Evolutionary conservation across 2,329 filamentous ascomycete genomes (phyloP).

Genomic region (Podosphaera xanthii): DNA sequence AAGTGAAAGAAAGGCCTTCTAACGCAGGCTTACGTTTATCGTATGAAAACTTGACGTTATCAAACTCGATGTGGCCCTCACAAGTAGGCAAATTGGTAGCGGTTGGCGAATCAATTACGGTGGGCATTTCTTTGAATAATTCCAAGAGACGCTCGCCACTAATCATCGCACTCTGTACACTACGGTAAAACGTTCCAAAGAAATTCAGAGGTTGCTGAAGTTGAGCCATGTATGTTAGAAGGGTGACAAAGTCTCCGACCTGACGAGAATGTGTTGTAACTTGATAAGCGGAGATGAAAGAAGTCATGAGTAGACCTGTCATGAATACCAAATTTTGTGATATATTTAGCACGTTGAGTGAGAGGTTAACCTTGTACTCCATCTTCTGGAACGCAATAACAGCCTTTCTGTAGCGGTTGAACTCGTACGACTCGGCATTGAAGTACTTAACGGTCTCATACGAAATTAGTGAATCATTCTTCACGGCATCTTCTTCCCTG

Average conservation of each 20-base stretch:
- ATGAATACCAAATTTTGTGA: constrained; percentile 64
- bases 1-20: constrained; percentile 64
- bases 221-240: constrained; percentile 60
- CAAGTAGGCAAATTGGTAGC: constrained; percentile 43
- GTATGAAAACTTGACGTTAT: constrained; percentile 78
- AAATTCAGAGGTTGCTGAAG: constrained; percentile 65
- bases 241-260: constrained; percentile 48
- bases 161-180: constrained; percentile 91
- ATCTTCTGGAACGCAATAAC: constrained; percentile 50
- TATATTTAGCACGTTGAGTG: constrained; percentile 60
- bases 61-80: constrained; percentile 64
- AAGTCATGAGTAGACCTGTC: constrained; percentile 46
- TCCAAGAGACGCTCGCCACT: constrained; percentile 88
- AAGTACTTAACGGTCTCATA: constrained; percentile 92
- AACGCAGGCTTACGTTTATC: constrained; percentile 69
- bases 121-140: constrained; percentile 87
- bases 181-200: constrained; percentile 86
- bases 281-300: constrained; percentile 56
- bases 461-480: constrained; percentile 96
- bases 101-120: constrained; percentile 55
- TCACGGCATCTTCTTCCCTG: constrained; percentile 86
- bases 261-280: constrained; percentile 41
- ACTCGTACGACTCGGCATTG: constrained; percentile 64
- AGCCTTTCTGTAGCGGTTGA: constrained; percentile 45
- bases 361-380: constrained; percentile 54